Evolutionary conservation across 2,329 filamentous ascomycete species (phyloP), one percentile per base, ranked within the genome.

Genomic region (Bisporella sp.): DNA sequence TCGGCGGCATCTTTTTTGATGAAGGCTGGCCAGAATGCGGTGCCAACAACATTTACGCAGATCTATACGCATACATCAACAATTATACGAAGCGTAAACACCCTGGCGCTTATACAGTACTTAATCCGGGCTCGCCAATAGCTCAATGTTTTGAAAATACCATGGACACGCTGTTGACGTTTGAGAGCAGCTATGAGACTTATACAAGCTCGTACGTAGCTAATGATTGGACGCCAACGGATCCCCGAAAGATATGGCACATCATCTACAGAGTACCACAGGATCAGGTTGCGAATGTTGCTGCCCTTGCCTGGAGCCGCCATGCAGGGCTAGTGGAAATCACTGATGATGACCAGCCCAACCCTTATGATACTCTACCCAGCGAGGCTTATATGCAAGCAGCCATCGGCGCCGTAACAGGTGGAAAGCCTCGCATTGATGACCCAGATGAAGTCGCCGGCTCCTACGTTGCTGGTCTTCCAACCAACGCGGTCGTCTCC

Each of bases 1-100:
- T 67, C 12, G 64, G 62, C 21, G 64, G 63, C 13, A 66, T 67
- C 53, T 66, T 67, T 46, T 67, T 66, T 46, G 60, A 67, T 47
- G 60, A 65, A n/a, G n/a, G n/a, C n/a, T 65, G 58, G 59, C 50
- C 47, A 6, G 51, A 62, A 46, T 67, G 63, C 44, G 62, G 63
- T 1, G 42, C 43, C 28, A 55, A 61, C 40, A 65, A 64, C 52
- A 21, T 54, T 8, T 65, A 62, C 47, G 55, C 54, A 4, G 55
- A 65, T 8, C 41, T 66, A 7, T 67, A 67, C 52, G 51, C 37
- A 1, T 48, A 54, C 31, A 61, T 63, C 55, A 62, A 57, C 48
- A 37, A 54, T 29, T 54, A 58, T 30, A 62, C 57, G 11, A 62
- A 63, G 37, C 50, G 49, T n/a, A 54, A 54, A 30, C 47, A 63